A percentile compares a stretch with the other conserved stretches of the same genome.
Conservation (phyloP, 2,329 filamentous ascomycete genomes). For the Diplocarpon rosae region DNA sequence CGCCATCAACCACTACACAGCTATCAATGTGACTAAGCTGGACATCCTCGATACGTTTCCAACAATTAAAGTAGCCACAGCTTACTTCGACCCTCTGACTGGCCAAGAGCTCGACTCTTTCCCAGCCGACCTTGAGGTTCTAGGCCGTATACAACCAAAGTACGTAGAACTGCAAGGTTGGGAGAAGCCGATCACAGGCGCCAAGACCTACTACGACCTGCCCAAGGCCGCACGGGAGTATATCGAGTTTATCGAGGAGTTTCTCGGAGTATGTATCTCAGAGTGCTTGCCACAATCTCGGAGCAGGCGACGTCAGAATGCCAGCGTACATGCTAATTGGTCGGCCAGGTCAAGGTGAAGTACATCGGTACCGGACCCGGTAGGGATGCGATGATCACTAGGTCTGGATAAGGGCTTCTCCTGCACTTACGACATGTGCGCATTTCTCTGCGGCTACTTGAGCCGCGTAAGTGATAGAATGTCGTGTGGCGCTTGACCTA, state of each 20-base stretch:
- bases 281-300: too few relatives aligned
- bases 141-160: conserved; percentile 49
- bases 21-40: conserved; percentile 49
- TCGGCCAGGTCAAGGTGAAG: too few relatives aligned
- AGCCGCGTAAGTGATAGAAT: too few relatives aligned
- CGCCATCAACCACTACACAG: conserved; percentile 26
- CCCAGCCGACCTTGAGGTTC: conserved; percentile 48
- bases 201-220: conserved; percentile 49
- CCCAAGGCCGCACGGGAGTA: conserved; percentile 48
- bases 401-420: too few relatives aligned
- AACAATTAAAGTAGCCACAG: conserved; percentile 64
- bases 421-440: too few relatives aligned
- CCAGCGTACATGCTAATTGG: too few relatives aligned
- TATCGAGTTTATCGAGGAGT: conserved; percentile 35
- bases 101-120: conserved; percentile 46
- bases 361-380: too few relatives aligned
- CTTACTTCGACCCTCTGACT: conserved; percentile 45
- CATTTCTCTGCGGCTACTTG: too few relatives aligned
- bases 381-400: too few relatives aligned
- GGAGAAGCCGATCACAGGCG: conserved; percentile 48
- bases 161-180: conserved; percentile 63
- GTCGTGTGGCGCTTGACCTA: too few relatives aligned
- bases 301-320: too few relatives aligned
- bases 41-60: conserved; percentile 67
- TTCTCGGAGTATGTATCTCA: conserved; percentile 33